A percentile compares a stretch with the other conserved stretches of the same genome.
Evolutionary conservation across 352 stramenopile genomes (phyloP).

Genomic region (Globisporangium spinosum): DNA sequence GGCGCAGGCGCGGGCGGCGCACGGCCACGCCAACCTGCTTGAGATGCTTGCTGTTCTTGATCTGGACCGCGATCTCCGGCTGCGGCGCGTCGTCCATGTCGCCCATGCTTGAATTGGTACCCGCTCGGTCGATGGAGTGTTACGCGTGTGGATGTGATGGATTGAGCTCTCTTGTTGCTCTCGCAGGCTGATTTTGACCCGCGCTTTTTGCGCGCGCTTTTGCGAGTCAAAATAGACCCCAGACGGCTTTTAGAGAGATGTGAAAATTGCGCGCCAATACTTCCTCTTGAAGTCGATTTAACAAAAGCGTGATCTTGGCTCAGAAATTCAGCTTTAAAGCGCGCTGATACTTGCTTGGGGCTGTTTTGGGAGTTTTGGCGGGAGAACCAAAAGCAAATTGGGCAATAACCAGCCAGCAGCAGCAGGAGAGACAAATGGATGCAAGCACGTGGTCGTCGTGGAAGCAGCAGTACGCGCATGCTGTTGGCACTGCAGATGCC

Average conservation of each 20-base stretch:
- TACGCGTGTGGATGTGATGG: not conserved
- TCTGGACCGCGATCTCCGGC: constrained; percentile 73
- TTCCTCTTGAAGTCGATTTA: not conserved
- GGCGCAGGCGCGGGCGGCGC: constrained; percentile 59
- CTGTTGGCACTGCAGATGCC: not conserved
- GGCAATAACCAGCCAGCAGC: not conserved
- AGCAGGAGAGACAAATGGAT: constrained; percentile 1
- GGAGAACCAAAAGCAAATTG: constrained; percentile 1
- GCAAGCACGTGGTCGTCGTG: constrained; percentile 2
- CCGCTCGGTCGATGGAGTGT: not conserved
- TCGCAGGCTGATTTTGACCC: not conserved
- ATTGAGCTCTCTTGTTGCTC: not conserved
- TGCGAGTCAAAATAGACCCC: not conserved
- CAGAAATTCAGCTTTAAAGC: not conserved
- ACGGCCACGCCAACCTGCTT: constrained; percentile 82
- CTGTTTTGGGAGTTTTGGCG: not conserved
- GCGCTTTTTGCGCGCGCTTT: not conserved
- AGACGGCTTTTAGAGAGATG: not conserved
- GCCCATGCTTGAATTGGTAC: constrained; percentile 24
- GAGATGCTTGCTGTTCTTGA: constrained; percentile 75
- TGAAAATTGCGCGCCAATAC: not conserved
- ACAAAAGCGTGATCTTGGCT: not conserved
- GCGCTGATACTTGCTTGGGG: not conserved
- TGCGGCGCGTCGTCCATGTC: constrained; percentile 41
- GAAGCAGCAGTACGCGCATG: constrained; percentile 17